Evolutionary conservation across 768 basidiomycete genomes (phyloP).

Genomic region (Termitomyces sp.): DNA sequence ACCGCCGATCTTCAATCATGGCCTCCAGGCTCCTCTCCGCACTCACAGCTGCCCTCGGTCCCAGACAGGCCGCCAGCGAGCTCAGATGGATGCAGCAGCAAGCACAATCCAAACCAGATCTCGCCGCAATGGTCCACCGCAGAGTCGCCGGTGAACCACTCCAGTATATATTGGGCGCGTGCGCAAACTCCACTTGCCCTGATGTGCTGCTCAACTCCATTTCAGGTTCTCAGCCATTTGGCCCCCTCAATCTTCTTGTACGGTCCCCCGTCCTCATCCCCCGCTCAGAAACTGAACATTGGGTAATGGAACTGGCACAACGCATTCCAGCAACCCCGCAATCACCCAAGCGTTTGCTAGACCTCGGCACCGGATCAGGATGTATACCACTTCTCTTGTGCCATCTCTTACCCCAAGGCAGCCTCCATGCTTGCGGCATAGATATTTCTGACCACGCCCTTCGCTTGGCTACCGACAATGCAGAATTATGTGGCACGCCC

Average conservation of each 20-base stretch:
- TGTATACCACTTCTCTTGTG: conserved; percentile 88
- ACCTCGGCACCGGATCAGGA: conserved; percentile 91
- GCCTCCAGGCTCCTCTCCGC: conserved; percentile 16
- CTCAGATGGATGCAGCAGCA: conserved; percentile 38
- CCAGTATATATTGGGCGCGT: conserved; percentile 84
- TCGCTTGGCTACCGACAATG: conserved; percentile 44
- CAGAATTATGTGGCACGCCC: conserved; percentile 33
- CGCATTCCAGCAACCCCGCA: conserved; percentile 30
- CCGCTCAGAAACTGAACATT: conserved; percentile 90
- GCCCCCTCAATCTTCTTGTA: conserved; percentile 66
- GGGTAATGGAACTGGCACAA: conserved; percentile 59
- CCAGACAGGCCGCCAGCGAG: conserved; percentile 31
- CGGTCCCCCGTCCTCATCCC: conserved; percentile 88
- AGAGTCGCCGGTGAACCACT: conserved; percentile 71
- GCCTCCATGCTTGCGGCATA: conserved; percentile 51
- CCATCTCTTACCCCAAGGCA: conserved; percentile 53
- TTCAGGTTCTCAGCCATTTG: conserved; percentile 82
- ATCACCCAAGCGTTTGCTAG: conserved; percentile 49
- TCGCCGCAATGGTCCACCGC: conserved; percentile 47
- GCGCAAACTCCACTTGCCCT: conserved; percentile 8
- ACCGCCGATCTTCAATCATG: conserved; percentile 2
- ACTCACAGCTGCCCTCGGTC: conserved; percentile 28
- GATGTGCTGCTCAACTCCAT: conserved; percentile 11
- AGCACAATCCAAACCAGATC: conserved; percentile 13
- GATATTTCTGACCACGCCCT: conserved; percentile 65